Conservation (phyloP, 495 filamentous ascomycete genomes). For the Parachaetomium inaequale region DNA sequence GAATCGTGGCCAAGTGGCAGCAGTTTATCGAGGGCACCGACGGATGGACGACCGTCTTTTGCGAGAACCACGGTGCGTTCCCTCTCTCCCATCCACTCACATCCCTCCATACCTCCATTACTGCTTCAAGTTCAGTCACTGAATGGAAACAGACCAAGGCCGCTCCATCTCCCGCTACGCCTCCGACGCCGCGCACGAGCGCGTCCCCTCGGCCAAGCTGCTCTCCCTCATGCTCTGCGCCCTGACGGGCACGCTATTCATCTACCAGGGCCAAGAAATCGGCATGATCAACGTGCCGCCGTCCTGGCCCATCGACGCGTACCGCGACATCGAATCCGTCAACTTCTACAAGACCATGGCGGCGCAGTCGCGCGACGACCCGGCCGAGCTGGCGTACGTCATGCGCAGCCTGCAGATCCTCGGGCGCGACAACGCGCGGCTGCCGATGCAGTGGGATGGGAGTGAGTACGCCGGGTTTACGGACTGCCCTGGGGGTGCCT, state of each 20-base stretch:
- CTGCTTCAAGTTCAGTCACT: not conserved
- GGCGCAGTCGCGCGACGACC: slow-evolving; percentile 25
- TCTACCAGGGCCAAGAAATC: slow-evolving; percentile 76
- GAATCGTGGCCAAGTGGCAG: slow-evolving; percentile 61
- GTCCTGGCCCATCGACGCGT: slow-evolving; percentile 63
- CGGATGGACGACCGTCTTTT: slow-evolving; percentile 69
- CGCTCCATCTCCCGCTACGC: slow-evolving; percentile 60
- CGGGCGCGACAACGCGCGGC: slow-evolving; percentile 52
- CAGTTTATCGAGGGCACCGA: slow-evolving; percentile 63
- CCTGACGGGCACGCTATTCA: slow-evolving; percentile 64
- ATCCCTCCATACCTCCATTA: not conserved
- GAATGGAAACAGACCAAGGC: slow-evolving; percentile 45
- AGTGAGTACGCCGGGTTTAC: slow-evolving; percentile 29
- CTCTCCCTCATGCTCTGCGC: slow-evolving; percentile 43
- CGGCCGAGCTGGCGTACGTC: slow-evolving; percentile 45
- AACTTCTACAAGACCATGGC: slow-evolving; percentile 54
- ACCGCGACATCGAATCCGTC: slow-evolving; percentile 66
- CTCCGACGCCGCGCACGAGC: slow-evolving; percentile 45
- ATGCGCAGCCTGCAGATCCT: slow-evolving; percentile 55
- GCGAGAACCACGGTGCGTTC: slow-evolving; percentile 62
- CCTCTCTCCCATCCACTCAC: not conserved
- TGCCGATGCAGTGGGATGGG: slow-evolving; percentile 62
- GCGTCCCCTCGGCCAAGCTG: slow-evolving; percentile 56
- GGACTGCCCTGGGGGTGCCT: slow-evolving; percentile 27
- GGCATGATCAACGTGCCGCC: slow-evolving; percentile 69